Conservation (phyloP, 2,329 filamentous ascomycete species). For the Aureobasidium musti region DNA sequence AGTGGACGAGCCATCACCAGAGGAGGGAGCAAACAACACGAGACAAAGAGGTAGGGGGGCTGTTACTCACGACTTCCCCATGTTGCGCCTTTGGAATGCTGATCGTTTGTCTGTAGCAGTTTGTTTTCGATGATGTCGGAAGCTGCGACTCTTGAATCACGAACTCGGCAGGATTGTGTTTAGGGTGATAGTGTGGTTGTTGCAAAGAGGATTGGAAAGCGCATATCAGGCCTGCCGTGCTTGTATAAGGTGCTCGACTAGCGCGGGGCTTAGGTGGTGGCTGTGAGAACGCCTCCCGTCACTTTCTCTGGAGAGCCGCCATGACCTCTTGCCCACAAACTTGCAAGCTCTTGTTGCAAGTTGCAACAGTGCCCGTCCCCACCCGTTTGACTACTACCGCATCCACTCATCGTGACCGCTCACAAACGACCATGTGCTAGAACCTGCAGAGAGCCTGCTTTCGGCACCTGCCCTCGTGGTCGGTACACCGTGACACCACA, state of each 20-base stretch:
- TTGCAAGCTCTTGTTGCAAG: too few relatives aligned
- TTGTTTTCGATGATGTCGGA: background rate
- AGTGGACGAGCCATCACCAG: slow-evolving; percentile 4
- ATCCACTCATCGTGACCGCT: background rate
- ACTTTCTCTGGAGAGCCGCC: background rate
- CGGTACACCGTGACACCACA: background rate
- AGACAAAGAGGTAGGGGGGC: slow-evolving; percentile 13
- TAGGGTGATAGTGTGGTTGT: slow-evolving; percentile 9
- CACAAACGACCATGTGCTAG: background rate
- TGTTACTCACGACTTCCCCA: slow-evolving; percentile 31
- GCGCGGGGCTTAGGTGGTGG: slow-evolving; percentile 22
- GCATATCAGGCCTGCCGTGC: slow-evolving; percentile 6
- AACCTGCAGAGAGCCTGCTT: slow-evolving; percentile 2
- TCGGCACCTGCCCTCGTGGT: background rate
- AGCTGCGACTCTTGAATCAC: background rate
- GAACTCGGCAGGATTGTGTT: background rate
- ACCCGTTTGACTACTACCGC: slow-evolving; percentile 9
- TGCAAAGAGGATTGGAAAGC: background rate
- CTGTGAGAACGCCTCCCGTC: slow-evolving; percentile 3
- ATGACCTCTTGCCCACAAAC: background rate
- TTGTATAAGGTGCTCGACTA: slow-evolving; percentile 14
- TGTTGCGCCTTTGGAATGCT: slow-evolving; percentile 22
- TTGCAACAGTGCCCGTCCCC: background rate
- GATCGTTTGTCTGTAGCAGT: slow-evolving; percentile 1
- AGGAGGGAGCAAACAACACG: slow-evolving; percentile 13